Conservation (phyloP, 2,329 filamentous ascomycete species). For the Cercospora sojina region DNA sequence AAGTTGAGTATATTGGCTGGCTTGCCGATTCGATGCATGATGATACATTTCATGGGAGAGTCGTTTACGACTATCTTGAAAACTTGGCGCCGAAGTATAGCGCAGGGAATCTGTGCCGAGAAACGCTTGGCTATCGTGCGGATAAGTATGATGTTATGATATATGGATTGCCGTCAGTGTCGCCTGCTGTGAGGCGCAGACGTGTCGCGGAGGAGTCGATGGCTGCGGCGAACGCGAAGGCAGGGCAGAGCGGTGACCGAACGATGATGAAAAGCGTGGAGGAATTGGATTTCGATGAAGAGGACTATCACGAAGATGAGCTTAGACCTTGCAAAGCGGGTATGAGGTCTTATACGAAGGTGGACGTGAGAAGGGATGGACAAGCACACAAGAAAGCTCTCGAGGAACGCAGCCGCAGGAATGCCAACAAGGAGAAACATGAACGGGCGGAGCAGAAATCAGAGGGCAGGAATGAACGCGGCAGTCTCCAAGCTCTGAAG, state of each 20-base stretch:
- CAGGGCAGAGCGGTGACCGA: not conserved
- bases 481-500: not conserved
- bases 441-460: not conserved
- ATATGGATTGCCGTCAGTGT: not conserved
- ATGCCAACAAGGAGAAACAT: not conserved
- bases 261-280: not conserved
- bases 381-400: not conserved
- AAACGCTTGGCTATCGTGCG: not conserved
- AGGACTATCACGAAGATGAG: not conserved
- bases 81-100: not conserved
- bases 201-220: not conserved
- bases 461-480: not conserved
- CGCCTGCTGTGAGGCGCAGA: not conserved
- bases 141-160: not conserved
- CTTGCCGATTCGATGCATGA: not conserved
- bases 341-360: not conserved
- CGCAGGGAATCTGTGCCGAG: not conserved
- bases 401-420: not conserved
- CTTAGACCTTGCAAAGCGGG: not conserved
- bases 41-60: not conserved
- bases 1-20: not conserved
- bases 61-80: not conserved
- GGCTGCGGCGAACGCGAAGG: not conserved
- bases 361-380: not conserved
- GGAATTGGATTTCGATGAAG: not conserved